Percentiles rank a stretch among this genome's conserved stretches.
Evolutionary conservation across 805 yeast genomes (phyloP).

Genomic region (Candida krabiensis): DNA sequence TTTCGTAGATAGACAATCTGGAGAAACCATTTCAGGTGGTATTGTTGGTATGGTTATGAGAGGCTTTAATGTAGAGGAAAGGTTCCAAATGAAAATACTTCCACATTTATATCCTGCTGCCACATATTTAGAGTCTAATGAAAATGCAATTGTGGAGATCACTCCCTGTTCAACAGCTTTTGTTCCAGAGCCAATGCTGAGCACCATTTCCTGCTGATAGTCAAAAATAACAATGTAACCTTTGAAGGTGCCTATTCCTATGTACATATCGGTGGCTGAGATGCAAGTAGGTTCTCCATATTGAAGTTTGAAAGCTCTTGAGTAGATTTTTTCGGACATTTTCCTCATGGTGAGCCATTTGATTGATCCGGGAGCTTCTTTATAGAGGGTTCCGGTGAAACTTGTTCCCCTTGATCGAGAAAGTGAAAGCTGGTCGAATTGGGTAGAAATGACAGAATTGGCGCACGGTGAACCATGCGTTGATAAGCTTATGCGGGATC

Average conservation of each 20-base stretch:
- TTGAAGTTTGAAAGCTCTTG: constrained; percentile 17
- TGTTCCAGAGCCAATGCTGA: constrained; percentile 36
- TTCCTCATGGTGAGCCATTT: constrained; percentile 32
- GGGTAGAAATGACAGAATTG: too few relatives aligned
- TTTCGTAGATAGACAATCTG: constrained; percentile 8
- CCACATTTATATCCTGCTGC: constrained; percentile 74
- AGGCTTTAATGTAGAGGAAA: constrained; percentile 34
- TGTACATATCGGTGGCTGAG: constrained; percentile 39
- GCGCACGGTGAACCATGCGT: not conserved
- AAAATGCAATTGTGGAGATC: constrained; percentile 56
- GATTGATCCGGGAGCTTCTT: constrained; percentile 18
- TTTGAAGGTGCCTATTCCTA: constrained; percentile 68
- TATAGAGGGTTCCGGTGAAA: constrained; percentile 3
- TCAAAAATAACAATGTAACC: constrained; percentile 70
- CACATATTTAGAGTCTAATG: constrained; percentile 67
- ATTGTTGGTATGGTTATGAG: constrained; percentile 32
- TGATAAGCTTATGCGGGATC: constrained; percentile 18
- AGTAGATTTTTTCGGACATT: constrained; percentile 21
- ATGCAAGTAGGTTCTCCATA: constrained; percentile 55
- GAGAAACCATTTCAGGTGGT: constrained; percentile 18
- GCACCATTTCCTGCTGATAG: constrained; percentile 58
- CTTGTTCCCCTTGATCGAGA: constrained; percentile 7
- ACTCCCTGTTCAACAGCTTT: constrained; percentile 39
- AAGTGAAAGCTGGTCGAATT: not conserved
- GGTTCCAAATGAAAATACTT: constrained; percentile 66